These are phyloP conservation scores for Nitzschia sp. DNA, from an alignment of 108 stramenopile genomes.

Conservation along the genomic window DNA sequence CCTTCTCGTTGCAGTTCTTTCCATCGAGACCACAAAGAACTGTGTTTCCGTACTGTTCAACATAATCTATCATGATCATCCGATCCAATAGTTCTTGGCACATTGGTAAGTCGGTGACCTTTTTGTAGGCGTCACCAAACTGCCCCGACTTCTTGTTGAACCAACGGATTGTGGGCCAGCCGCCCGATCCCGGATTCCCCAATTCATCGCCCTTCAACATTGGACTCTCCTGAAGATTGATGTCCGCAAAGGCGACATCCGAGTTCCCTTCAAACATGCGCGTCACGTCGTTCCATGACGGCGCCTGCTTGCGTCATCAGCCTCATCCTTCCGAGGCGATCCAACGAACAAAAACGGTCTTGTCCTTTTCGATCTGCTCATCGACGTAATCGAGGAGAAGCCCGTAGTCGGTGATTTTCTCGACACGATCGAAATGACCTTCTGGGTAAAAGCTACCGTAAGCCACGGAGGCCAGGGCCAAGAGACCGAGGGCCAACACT, in stretches of 20 bases:
- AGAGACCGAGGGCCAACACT: background rate
- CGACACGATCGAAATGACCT: constrained; percentile 18
- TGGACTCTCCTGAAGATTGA: constrained; percentile 46
- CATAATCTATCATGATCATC: constrained; percentile 47
- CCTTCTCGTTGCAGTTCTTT: constrained; percentile 42
- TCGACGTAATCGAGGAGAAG: constrained; percentile 7
- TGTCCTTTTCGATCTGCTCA: constrained; percentile 43
- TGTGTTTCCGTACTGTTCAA: constrained; percentile 54
- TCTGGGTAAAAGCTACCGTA: constrained; percentile 9
- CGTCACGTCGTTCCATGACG: constrained; percentile 68
- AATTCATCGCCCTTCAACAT: constrained; percentile 9
- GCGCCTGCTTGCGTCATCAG: constrained; percentile 84
- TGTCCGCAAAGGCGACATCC: constrained; percentile 56
- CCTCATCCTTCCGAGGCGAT: constrained; percentile 73
- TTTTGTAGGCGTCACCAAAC: constrained; percentile 50
- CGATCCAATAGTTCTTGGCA: constrained; percentile 59
- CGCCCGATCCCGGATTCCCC: constrained; percentile 61
- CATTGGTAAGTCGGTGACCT: constrained; percentile 54
- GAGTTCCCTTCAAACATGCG: constrained; percentile 48
- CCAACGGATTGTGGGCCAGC: constrained; percentile 77
- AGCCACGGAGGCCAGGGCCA: constrained; percentile 2
- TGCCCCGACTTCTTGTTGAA: constrained; percentile 66
- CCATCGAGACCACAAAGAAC: constrained; percentile 33
- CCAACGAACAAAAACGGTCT: constrained; percentile 67
- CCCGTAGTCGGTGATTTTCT: constrained; percentile 10